Evolutionary conservation across 2,329 filamentous ascomycete genomes (phyloP), one percentile per base, ranked within the genome.

Genomic region (Sporothrix globosa): DNA sequence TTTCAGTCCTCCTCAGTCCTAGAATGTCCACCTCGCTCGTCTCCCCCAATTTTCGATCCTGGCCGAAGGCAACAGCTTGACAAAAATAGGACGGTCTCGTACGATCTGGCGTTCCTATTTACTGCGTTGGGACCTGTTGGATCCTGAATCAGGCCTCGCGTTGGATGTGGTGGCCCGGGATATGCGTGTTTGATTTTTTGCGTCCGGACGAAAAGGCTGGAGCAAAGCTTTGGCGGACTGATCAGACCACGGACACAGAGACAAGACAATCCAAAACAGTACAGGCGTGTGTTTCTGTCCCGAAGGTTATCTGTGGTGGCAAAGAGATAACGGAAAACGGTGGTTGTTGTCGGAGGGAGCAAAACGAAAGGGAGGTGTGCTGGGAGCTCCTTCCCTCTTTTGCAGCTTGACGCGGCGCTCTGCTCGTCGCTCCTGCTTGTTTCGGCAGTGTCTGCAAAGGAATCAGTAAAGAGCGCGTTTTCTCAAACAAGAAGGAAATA

Each of bases 101-200:
- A 17, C 24, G 24, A 34, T 65, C 44, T n/a, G 17, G 17, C 17
- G 24, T 13, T 65, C 61, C 41, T n/a, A 34, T 7, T n/a, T 30
- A 4, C 19, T 30, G 44, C 41, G 50, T 17, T 34, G 44, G 17
- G 44, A 14, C 24, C 24, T 50, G 10, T n/a, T 13, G 19, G 17
- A 30, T 11, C 41, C 21, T 44, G 27, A 34, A 34, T 30, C 11
- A 19, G 14, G 24, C 5, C 24, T 34, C 10, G 61, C 44, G 63
- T 67, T 10, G 30, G 39, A 48, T 9, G 27, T 53, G 19, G 27
- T 41, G 46, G 65, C 50, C 27, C n/a, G 67, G 27, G 27, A 50
- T 46, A 54, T 54, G 53, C 17, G 53, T 60, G 67, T 68, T 68
- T 68, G 67, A 68, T 60, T 68, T 68, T 60, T 19, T 21, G 2